Percentiles rank a stretch among this genome's conserved stretches.
Evolutionary conservation across 2,329 filamentous ascomycete genomes (phyloP).

Genomic region (Nigrospora osmanthi): DNA sequence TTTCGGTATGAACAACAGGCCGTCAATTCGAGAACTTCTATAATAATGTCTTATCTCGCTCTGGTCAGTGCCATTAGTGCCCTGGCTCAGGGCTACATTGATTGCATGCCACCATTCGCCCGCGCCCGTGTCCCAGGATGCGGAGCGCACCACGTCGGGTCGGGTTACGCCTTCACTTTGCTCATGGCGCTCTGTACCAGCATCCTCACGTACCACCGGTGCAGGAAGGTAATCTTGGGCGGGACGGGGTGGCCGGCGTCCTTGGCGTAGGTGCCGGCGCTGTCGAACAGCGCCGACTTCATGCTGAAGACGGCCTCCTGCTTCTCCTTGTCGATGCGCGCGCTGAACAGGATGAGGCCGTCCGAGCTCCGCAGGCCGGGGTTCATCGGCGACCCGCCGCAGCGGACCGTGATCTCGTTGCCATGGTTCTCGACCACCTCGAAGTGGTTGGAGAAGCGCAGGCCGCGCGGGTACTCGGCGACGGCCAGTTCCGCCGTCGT

Average conservation of each 20-base stretch:
- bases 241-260: constrained; percentile 14
- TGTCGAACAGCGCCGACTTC: constrained; percentile 21
- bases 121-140: no score
- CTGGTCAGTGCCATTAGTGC: no score
- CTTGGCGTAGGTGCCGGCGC: constrained; percentile 11
- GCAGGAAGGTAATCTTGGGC: constrained; percentile 16
- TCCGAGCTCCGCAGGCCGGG: constrained; percentile 19
- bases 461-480: constrained; percentile 15
- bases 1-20: no score
- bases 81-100: no score
- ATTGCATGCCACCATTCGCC: no score
- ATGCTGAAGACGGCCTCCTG: constrained; percentile 19
- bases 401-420: constrained; percentile 20
- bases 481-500: constrained; percentile 17
- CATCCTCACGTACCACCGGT: constrained; percentile 21
- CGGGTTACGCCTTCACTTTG: constrained; percentile 15
- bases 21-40: no score
- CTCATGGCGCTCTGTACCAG: constrained; percentile 14
- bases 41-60: no score
- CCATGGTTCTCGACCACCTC: constrained; percentile 21
- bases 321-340: constrained; percentile 18
- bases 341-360: constrained; percentile 20
- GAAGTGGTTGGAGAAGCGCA: constrained; percentile 23
- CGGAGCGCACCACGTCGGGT: no score
- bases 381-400: constrained; percentile 19